phyloP scores from a whole-genome alignment of 2,329 filamentous ascomycete species.

The Truncatella angustata region DNA sequence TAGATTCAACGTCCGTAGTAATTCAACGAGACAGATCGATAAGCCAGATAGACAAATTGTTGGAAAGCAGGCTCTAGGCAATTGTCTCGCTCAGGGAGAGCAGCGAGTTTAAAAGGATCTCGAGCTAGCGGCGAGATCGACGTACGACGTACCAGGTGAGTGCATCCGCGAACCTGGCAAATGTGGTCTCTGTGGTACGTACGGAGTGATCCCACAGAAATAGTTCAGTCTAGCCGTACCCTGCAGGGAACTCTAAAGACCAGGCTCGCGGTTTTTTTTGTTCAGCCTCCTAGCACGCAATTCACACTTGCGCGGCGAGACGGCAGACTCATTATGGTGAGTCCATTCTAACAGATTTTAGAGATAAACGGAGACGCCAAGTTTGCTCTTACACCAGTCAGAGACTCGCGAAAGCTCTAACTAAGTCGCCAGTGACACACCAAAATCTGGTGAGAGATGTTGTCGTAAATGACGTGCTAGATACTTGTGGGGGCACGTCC shows the following conservation, averaged over 20 bases:
- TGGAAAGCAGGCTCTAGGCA: not conserved
- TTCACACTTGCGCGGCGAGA: not conserved
- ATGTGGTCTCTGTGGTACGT: too few relatives aligned
- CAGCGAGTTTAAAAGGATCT: not conserved
- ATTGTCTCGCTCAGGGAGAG: not conserved
- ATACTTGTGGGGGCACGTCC: not conserved
- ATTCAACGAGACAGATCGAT: too few relatives aligned
- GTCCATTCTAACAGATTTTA: not conserved
- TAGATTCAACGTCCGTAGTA: too few relatives aligned
- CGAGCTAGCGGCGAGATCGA: not conserved
- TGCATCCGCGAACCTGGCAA: not conserved
- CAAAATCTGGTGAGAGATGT: not conserved
- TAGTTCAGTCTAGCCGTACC: not conserved
- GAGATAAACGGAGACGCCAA: not conserved
- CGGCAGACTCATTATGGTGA: not conserved
- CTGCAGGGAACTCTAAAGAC: not conserved
- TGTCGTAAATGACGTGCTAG: constrained; percentile 1
- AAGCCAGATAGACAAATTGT: not conserved
- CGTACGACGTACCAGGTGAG: not conserved
- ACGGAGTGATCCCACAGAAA: not conserved
- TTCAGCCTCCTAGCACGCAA: not conserved
- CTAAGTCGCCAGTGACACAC: not conserved
- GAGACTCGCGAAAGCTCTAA: not conserved
- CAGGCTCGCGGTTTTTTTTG: not conserved
- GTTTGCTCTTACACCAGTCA: not conserved